Conservation (phyloP, 2,329 filamentous ascomycete species). For the Penicillium sp. region DNA sequence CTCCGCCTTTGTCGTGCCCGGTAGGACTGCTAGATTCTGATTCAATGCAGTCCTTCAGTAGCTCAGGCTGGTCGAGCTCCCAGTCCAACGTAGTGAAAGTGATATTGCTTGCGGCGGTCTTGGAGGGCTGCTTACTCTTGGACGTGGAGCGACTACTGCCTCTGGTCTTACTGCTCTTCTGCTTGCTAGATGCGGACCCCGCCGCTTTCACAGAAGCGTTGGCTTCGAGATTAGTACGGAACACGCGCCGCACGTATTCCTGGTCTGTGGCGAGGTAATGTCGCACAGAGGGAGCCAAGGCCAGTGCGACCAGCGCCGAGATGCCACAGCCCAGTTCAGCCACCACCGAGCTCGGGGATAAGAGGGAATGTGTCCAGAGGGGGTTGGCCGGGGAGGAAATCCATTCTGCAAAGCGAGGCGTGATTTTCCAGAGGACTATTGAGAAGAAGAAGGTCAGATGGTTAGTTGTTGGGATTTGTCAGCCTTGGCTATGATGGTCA, state of each 20-base stretch:
- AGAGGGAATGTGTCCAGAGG: slow-evolving; percentile 60
- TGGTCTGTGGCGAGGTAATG: slow-evolving; percentile 86
- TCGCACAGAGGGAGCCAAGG: slow-evolving; percentile 63
- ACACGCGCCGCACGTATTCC: slow-evolving; percentile 74
- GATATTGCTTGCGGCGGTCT: slow-evolving; percentile 48
- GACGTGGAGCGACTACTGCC: slow-evolving; percentile 11
- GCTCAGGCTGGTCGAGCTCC: slow-evolving; percentile 62
- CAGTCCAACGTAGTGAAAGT: slow-evolving; percentile 73
- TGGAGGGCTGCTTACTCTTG: slow-evolving; percentile 10
- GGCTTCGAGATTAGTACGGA: slow-evolving; percentile 73
- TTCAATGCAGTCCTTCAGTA: slow-evolving; percentile 42
- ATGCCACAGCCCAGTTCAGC: slow-evolving; percentile 90
- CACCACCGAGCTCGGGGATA: slow-evolving; percentile 61
- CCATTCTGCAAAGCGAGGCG: slow-evolving; percentile 81
- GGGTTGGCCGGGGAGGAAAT: slow-evolving; percentile 64
- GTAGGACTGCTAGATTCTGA: background rate
- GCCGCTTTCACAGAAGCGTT: slow-evolving; percentile 29
- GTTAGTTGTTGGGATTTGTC: slow-evolving; percentile 15
- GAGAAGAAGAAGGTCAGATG: slow-evolving; percentile 5
- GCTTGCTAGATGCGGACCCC: background rate
- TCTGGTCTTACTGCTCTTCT: slow-evolving; percentile 19
- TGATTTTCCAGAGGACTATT: slow-evolving; percentile 86
- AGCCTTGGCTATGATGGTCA: background rate
- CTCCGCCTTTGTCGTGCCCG: slow-evolving; percentile 18
- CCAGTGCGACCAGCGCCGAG: slow-evolving; percentile 75